These are phyloP conservation scores for Mortierella polycephala DNA, from an alignment of 371 early-diverging fungal species.

Conservation along the genomic window DNA sequence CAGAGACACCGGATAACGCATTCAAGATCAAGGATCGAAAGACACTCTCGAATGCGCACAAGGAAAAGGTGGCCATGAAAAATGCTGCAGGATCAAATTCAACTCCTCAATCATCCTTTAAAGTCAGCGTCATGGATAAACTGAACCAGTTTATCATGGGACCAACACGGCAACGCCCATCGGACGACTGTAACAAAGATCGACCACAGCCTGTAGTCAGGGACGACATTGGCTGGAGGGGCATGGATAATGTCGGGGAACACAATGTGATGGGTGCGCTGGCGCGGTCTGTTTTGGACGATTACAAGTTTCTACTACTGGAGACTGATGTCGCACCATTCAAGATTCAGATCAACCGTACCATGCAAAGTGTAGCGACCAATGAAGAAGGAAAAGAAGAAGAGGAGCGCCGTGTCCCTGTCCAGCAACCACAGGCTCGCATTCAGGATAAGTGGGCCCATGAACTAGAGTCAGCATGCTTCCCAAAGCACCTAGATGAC, in stretches of 20 bases:
- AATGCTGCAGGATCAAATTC: not conserved
- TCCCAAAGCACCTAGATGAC: slow-evolving; percentile 38
- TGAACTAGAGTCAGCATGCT: slow-evolving; percentile 57
- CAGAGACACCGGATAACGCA: slow-evolving; percentile 11
- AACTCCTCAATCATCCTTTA: not conserved
- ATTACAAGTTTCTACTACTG: slow-evolving; percentile 62
- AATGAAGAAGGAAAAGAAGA: not conserved
- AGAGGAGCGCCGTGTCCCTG: not conserved
- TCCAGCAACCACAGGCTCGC: not conserved
- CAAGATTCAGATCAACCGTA: slow-evolving; percentile 28
- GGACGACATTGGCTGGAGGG: slow-evolving; percentile 44
- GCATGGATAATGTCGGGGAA: slow-evolving; percentile 50
- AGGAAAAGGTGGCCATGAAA: not conserved
- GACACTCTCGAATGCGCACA: slow-evolving; percentile 1
- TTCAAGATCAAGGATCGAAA: slow-evolving; percentile 31
- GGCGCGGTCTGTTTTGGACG: slow-evolving; percentile 59
- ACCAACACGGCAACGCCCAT: not conserved
- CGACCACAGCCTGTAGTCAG: slow-evolving; percentile 21
- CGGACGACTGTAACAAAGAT: slow-evolving; percentile 10
- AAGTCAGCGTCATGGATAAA: slow-evolving; percentile 6
- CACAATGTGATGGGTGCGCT: slow-evolving; percentile 51
- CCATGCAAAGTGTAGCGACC: no score
- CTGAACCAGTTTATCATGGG: slow-evolving; percentile 15
- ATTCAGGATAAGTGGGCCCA: slow-evolving; percentile 30
- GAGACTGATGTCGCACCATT: slow-evolving; percentile 57